Percentiles rank a stretch among this genome's conserved stretches.
These are phyloP conservation scores for Rusavskia elegans DNA, from an alignment of 495 filamentous ascomycete genomes.

Conservation along the genomic window DNA sequence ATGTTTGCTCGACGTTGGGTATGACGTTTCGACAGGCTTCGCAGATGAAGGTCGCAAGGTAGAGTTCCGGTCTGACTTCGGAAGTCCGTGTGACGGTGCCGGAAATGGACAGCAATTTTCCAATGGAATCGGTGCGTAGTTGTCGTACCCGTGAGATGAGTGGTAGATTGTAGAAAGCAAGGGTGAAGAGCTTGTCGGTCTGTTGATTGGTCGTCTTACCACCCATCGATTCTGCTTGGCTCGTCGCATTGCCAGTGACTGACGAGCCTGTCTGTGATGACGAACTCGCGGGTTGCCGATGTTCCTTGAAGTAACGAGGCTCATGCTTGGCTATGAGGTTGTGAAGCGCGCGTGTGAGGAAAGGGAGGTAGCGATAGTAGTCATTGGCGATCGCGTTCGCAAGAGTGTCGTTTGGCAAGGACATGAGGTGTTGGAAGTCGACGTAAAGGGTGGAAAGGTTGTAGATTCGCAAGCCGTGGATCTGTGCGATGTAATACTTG, in stretches of 20 bases:
- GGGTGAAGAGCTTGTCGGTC: slow-evolving; percentile 86
- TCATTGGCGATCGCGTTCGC: slow-evolving; percentile 71
- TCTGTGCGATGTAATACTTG: slow-evolving; percentile 93
- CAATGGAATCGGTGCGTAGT: slow-evolving; percentile 80
- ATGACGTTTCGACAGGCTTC: slow-evolving; percentile 68
- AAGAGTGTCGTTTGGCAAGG: slow-evolving; percentile 52
- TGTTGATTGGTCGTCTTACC: slow-evolving; percentile 80
- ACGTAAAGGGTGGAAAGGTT: slow-evolving; percentile 93
- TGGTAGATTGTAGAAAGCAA: slow-evolving; percentile 94
- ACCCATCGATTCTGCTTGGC: slow-evolving; percentile 44
- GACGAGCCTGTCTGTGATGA: slow-evolving; percentile 49
- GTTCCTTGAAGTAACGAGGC: slow-evolving; percentile 80
- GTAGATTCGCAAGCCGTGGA: slow-evolving; percentile 73
- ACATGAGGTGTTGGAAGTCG: slow-evolving; percentile 76
- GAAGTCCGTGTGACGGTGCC: slow-evolving; percentile 94
- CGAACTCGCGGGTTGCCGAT: slow-evolving; percentile 56
- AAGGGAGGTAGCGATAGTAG: slow-evolving; percentile 92
- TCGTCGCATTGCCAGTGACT: slow-evolving; percentile 46
- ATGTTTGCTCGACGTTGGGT: slow-evolving; percentile 89
- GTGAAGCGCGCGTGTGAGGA: slow-evolving; percentile 76
- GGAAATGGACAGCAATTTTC: slow-evolving; percentile 82
- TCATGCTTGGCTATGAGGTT: slow-evolving; percentile 89
- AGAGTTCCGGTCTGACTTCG: slow-evolving; percentile 87
- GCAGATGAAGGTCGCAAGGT: slow-evolving; percentile 82
- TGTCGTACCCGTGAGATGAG: slow-evolving; percentile 83